A percentile compares a stretch with the other conserved stretches of the same genome.
These are phyloP conservation scores for Solanum hybrid DNA, from an alignment of 305 asterid genomes.

Conservation along the genomic window DNA sequence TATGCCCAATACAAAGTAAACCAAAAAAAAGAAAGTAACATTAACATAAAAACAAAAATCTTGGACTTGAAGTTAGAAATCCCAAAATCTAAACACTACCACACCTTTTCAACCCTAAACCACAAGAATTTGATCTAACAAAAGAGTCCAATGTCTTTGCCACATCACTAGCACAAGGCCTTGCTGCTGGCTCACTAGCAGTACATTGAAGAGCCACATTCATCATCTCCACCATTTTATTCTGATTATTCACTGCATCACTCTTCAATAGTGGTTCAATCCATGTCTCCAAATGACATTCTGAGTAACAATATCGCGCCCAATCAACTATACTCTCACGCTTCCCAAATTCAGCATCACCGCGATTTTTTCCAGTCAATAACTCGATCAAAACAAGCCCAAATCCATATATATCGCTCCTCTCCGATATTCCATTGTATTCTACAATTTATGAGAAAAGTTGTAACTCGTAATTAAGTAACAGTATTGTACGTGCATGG, in stretches of 20 bases:
- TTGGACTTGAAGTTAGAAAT: slow-evolving; percentile 2
- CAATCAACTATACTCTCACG: slow-evolving; percentile 54
- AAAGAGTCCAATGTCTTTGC: slow-evolving; percentile 38
- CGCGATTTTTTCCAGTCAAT: slow-evolving; percentile 60
- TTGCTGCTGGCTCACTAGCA: slow-evolving; percentile 47
- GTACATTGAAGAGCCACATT: slow-evolving; percentile 74
- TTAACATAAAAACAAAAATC: slow-evolving; percentile 1
- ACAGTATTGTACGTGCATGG: slow-evolving; percentile 31
- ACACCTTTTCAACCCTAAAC: slow-evolving; percentile 30
- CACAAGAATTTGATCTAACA: slow-evolving; percentile 35
- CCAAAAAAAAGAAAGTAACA: neutral
- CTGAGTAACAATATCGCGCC: slow-evolving; percentile 82
- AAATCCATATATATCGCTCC: slow-evolving; percentile 49
- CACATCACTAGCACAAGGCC: slow-evolving; percentile 46
- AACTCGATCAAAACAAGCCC: slow-evolving; percentile 65
- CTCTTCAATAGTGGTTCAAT: slow-evolving; percentile 40
- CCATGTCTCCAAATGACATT: slow-evolving; percentile 75
- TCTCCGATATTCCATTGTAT: slow-evolving; percentile 27
- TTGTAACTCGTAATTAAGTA: neutral
- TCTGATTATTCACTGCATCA: slow-evolving; percentile 20
- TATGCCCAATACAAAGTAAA: slow-evolving; percentile 7
- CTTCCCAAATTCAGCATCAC: slow-evolving; percentile 39
- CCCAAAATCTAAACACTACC: slow-evolving; percentile 11
- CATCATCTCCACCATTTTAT: slow-evolving; percentile 63
- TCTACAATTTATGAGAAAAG: slow-evolving; percentile 8